Evolutionary conservation across 352 stramenopile species (phyloP), one percentile per base, ranked within the genome.

Genomic region (Thalassiosira sp.): DNA sequence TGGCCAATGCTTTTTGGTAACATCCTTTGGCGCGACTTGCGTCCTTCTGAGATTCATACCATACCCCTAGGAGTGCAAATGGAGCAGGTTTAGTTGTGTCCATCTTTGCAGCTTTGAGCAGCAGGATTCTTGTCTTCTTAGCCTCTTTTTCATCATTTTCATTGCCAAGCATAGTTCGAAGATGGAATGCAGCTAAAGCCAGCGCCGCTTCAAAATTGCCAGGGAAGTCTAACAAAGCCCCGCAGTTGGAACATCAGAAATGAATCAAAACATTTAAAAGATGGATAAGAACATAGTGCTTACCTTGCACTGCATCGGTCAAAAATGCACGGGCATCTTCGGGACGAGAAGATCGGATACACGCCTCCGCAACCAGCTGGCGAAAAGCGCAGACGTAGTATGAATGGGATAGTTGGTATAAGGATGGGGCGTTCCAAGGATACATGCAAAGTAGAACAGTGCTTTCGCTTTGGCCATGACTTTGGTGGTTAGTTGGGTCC

Each of bases 41-140:
- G 72, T 91, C 86, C 13, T 64, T 46, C 25, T 72, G 53, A 16
- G 43, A 53, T 65, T 91, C 86, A 67, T 84, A 91, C 72, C 80
- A 90, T 15, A 85, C 22, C 13, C 86, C 86, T 8, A 91, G 54
- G 24, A 91, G 59, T 16, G 78, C 69, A 76, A 91, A 91, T 28
- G 86, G 81, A 35, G 64, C 59, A 5, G 86, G 43, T 59, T 81
- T 85, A 3, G 48, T 69, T 31, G 66, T 59, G 76, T 87, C 67
- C 35, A 90, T 65, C 72, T 89, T 90, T 8, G 86, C 86, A 56
- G 83, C 72, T 73, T 85, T 88, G 0, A 91, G 61, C 8, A 91
- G 59, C 18, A 87, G 67, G 18, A 68, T 74, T 61, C 77, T 77
- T 31, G 86, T 61, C 31, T 57, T 33, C 20, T 45, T 33, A 5